phyloP scores from a whole-genome alignment of 2,329 filamentous ascomycete species.

The Diaporthe capsici region DNA sequence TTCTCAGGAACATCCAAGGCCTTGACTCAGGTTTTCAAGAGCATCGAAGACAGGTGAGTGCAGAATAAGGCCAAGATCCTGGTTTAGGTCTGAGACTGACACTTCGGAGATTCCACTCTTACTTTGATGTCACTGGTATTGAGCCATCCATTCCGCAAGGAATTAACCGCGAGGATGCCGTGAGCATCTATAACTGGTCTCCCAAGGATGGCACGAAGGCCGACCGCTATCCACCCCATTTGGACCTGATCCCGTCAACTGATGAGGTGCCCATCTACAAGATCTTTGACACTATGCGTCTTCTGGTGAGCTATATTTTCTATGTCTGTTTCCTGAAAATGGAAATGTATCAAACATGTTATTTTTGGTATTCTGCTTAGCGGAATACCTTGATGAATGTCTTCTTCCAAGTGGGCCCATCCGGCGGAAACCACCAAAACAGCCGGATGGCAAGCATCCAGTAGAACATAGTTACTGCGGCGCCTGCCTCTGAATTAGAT shows the following conservation, averaged over 20 bases:
- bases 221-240: constrained; percentile 10
- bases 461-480: no score
- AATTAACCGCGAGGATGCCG: neutral
- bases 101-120: constrained; percentile 10
- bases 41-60: constrained; percentile 8
- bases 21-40: constrained; percentile 20
- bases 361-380: neutral
- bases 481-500: no score
- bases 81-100: neutral
- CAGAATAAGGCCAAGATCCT: neutral
- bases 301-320: neutral
- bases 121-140: constrained; percentile 22
- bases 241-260: neutral
- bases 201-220: neutral
- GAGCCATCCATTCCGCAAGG: constrained; percentile 7
- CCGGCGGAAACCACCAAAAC: no score
- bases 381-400: neutral
- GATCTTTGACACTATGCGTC: constrained; percentile 14
- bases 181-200: constrained; percentile 26
- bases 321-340: neutral
- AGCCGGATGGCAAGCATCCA: no score
- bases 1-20: constrained; percentile 19
- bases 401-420: no score
- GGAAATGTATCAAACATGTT: neutral
- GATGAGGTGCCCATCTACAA: neutral